Conservation (phyloP, 2,329 filamentous ascomycete genomes). For the Ophiocordyceps australis region DNA sequence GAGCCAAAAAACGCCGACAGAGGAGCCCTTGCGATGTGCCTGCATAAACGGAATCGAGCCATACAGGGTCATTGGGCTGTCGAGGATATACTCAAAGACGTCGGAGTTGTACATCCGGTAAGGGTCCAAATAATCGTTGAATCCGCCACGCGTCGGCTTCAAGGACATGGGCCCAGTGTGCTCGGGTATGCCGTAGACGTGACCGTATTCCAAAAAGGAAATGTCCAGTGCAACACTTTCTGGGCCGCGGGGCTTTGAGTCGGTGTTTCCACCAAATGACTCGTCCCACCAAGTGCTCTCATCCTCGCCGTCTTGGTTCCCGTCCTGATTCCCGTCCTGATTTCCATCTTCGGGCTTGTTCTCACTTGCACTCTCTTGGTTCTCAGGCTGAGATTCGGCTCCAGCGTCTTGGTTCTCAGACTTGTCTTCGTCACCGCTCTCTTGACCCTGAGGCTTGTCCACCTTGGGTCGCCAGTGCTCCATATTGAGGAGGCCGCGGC, state of each 20-base stretch:
- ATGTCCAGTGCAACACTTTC: constrained; percentile 88
- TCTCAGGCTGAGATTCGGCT: too few species aligned
- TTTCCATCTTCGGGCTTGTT: too few species aligned
- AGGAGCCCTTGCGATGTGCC: constrained; percentile 82
- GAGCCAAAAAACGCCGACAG: constrained; percentile 92
- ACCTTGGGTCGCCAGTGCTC: constrained; percentile 91
- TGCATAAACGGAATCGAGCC: constrained; percentile 98
- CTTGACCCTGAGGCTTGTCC: constrained; percentile 34
- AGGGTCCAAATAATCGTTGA: constrained; percentile 71
- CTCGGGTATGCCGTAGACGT: constrained; percentile 89
- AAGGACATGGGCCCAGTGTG: constrained; percentile 79
- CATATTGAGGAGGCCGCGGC: constrained; percentile 75
- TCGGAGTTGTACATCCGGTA: constrained; percentile 94
- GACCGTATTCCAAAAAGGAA: constrained; percentile 75
- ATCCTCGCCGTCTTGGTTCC: too few species aligned
- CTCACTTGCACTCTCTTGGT: too few species aligned
- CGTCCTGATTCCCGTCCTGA: constrained; percentile 18
- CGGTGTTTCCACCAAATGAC: constrained; percentile 84
- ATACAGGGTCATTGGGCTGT: constrained; percentile 97
- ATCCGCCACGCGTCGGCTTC: constrained; percentile 76
- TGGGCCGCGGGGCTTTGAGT: constrained; percentile 85
- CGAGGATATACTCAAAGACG: constrained; percentile 93
- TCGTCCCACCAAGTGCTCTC: constrained; percentile 98
- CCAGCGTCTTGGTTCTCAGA: too few species aligned
- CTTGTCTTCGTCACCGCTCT: too few species aligned